Base-by-base conservation (phyloP, 805 yeast genomes). In the Metschnikowia chrysomelidarum region DNA sequence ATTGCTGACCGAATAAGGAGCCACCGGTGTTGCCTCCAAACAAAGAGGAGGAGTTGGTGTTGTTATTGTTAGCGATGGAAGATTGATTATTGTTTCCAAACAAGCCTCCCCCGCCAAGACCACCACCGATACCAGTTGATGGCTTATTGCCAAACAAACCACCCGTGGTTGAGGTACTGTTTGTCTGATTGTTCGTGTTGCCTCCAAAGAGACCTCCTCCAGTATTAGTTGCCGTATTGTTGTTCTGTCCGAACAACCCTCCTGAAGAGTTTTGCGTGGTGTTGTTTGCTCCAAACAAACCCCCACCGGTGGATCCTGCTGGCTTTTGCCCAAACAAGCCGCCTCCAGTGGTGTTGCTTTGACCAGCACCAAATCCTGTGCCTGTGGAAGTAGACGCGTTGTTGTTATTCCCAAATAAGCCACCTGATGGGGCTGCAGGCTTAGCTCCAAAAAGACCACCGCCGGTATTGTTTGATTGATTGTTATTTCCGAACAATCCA, bases 191-290 rank as follows among this genome's bases (percentile, higher is more conserved):
- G 36, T 40, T 44, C 27, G 47, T 52, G 32, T 43, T 56, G 18
- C 51, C 52, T 8, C 70, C 69, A 46, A 64, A 64, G 18, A 50
- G 36, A 6, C 57, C 56, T 15, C 51, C 53, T 1, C 44, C 44
- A 11, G 44, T 24, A 8, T 21, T 23, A 19, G 34, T 19, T 7
- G 36, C 19, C 11, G 35, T 29, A 18, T 36, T 39, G 24, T 39
- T 42, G 26, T 31, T 44, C 22, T 57, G 51, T 23, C 77, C 77
- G 50, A 74, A 75, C 22, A 62, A 51, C 4, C 73, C 72, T 19
- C 60, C 51, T 17, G 63, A 25, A 2, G 34, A 31, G 19, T 27
- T 32, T 13, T 36, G 44, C 2, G 37, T 23, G 29, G 31, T 40
- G 29, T 32, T 40, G 16, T 21, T 47, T 23, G 24, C 33, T 10